phyloP scores from a whole-genome alignment of 495 filamentous ascomycete genomes.

The Neurospora tetrasperma region DNA sequence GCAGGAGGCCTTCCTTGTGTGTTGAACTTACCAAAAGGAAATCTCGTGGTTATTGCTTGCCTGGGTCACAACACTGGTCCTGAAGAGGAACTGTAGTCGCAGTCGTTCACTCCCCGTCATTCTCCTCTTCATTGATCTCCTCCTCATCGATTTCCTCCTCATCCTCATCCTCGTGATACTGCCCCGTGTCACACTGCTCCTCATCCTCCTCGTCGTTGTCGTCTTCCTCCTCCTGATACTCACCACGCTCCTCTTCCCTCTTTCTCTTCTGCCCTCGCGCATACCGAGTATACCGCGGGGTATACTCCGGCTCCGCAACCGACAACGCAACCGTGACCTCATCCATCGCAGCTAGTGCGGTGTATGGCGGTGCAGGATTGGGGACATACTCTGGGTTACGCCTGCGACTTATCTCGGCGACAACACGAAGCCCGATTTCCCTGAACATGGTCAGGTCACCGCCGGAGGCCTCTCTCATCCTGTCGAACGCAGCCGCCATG shows the following conservation, averaged over 20 bases:
- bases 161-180: background rate
- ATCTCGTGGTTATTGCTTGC: background rate
- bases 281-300: background rate
- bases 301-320: background rate
- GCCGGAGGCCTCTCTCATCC: background rate
- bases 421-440: accelerated
- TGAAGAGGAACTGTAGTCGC: background rate
- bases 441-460: background rate
- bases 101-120: background rate
- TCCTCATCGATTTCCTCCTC: background rate
- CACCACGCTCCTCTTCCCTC: background rate
- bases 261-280: background rate
- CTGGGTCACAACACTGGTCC: background rate
- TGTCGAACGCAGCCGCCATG: background rate
- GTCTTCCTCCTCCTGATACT: accelerated
- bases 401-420: background rate
- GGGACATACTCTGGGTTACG: background rate
- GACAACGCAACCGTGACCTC: background rate
- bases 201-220: background rate
- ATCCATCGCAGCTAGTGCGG: background rate
- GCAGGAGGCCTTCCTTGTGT: background rate
- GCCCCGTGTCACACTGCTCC: accelerated
- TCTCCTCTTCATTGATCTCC: background rate
- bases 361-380: background rate
- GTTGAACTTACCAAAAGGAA: background rate